Evolutionary conservation across 257 asterid species (phyloP).

Genomic region (Solanum tarapatanum): DNA sequence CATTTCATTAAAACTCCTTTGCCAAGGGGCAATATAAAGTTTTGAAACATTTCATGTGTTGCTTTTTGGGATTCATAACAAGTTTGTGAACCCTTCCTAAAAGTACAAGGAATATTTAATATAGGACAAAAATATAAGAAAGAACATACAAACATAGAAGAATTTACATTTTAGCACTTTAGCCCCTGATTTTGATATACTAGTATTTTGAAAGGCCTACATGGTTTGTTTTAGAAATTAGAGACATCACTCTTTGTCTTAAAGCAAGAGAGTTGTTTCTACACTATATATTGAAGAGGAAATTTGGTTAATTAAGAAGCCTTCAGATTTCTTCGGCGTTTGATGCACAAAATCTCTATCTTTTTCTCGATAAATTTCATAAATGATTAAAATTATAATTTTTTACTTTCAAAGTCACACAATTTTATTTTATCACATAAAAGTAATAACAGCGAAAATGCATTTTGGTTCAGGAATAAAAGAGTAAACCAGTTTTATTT

Average conservation of each 20-base stretch:
- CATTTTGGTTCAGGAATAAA: no score
- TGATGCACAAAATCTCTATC: background rate
- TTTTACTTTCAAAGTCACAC: no score
- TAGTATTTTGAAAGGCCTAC: background rate
- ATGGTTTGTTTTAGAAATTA: background rate
- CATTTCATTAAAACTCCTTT: background rate
- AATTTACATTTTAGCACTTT: background rate
- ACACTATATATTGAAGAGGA: background rate
- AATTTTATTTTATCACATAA: no score
- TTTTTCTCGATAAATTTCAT: background rate
- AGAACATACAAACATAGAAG: background rate
- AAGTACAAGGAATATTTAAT: background rate
- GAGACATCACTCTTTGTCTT: background rate
- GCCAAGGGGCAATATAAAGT: background rate
- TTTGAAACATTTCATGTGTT: background rate
- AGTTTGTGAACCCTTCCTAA: background rate
- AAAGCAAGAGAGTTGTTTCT: background rate
- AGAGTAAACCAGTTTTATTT: background rate
- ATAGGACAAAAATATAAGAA: background rate
- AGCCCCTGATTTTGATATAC: background rate
- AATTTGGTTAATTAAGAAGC: background rate
- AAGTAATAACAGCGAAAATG: background rate
- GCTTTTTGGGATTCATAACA: background rate
- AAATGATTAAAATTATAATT: no score
- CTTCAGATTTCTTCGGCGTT: no score